Base-by-base conservation (phyloP, 1,284 basidiomycete genomes). In the Microbotryomycetes sp. region DNA sequence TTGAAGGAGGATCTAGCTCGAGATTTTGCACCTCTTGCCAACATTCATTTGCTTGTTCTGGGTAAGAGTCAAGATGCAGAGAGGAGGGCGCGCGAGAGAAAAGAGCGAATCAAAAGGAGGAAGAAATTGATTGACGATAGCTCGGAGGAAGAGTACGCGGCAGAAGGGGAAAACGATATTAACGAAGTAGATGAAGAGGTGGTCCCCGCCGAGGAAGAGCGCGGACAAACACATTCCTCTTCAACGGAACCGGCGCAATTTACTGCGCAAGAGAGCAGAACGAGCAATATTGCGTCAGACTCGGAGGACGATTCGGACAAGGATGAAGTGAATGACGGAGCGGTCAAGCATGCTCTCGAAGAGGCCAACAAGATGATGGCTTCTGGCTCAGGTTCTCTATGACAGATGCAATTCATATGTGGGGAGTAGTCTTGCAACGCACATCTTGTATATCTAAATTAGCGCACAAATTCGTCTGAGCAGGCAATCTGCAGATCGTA, bases 1-100 rank as follows among this genome's bases (percentile, higher is more conserved):
- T 52, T 63, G 1, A 64, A 68, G 54, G 15, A 4, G 0, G 45
- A 30, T 7, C 16, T 68, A n/a, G 24, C 55, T 45, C 35, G 61
- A 50, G 62, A 68, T 50, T 45, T 65, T 21, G 28, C 62, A 31
- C 18, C 45, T 6, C 27, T 56, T 23, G 24, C 54, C 1, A 21
- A 26, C 11, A 29, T 49, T 15, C n/a, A 21, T n/a, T 30, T 56
- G n/a, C 53, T 15, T 6, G 18, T 45, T 26, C 31, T 52, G 15
- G 27, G 51, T 1, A 27, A 27, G 11, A 23, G 24, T 5, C 21
- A 30, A 26, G 18, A 47, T 30, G 54, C 21, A 13, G 51, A 45
- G 29, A 3, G n/a, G 30, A 49, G 46, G 21, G 28, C 27, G 47
- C 30, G 30, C n/a, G 58, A 48, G n/a, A 16, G 13, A 27, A 28